Evolutionary conservation across 768 basidiomycete species (phyloP), one percentile per base, ranked within the genome.

Genomic region (Sarcodon aspratus): DNA sequence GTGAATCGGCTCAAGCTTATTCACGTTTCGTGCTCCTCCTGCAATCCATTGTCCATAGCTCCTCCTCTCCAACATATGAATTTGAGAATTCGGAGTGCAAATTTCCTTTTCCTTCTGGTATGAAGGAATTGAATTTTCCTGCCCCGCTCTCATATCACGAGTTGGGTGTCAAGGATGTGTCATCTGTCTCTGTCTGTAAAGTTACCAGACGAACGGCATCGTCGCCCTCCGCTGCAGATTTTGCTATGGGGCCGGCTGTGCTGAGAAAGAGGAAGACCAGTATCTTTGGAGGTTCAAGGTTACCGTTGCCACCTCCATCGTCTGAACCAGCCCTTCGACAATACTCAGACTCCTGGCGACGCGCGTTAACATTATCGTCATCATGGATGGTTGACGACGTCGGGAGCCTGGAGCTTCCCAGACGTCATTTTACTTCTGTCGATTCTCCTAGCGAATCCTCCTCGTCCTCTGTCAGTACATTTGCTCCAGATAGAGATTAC

Each of bases 11-110:
- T 2, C 74, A 74, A 18, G 75, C 81, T 3, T 85, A 90, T 58
- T 83, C 86, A 11, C 78, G 85, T 9, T 78, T 85, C 55, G 80
- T 87, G 17, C 73, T 90, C 13, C 68, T 86, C 13, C 65, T 89
- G 3, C 87, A 89, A 54, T 76, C 84, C 1, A 65, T 87, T 38
- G 78, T 80, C 0, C 79, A 89, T 57, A 80, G 80, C 50, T 78
- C 80, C 0, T 58, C 63, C 17, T 56, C 69, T 6, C 69, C 76
- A 11, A 58, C 75, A 6, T 70, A 71, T 9, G 9, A 27, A 42
- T 5, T 57, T 66, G 11, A 78, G 79, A 48, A 63, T 27, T 27
- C 63, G 11, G 74, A 76, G 45, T 71, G 74, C 15, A 48, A 52
- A 43, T 34, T 62, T 55, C 37, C 61, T 69, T 5, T 55, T 71